These are phyloP conservation scores for Irpex sp. DNA, from an alignment of 1,284 basidiomycete genomes.

Conservation along the genomic window DNA sequence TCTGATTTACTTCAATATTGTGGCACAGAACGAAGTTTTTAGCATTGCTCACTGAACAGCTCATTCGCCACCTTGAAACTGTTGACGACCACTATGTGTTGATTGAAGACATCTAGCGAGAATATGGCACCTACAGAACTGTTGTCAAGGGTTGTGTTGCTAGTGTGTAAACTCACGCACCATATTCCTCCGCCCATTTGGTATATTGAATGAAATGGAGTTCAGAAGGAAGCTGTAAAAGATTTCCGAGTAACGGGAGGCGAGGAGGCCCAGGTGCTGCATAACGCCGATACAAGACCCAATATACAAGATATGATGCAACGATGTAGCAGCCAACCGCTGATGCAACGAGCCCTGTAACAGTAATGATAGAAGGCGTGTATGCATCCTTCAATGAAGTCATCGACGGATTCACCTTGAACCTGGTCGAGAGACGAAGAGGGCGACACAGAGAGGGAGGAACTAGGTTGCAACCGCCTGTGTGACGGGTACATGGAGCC, in stretches of 20 bases:
- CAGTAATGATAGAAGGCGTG: neutral
- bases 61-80: neutral
- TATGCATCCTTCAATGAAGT: too few relatives aligned
- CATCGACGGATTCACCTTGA: too few relatives aligned
- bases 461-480: too few relatives aligned
- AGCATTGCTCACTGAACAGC: neutral
- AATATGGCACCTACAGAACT: neutral
- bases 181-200: constrained; percentile 7
- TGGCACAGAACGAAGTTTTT: neutral
- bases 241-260: neutral
- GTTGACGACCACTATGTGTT: neutral
- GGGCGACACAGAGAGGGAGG: too few relatives aligned
- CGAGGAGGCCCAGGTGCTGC: neutral
- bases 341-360: neutral
- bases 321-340: neutral
- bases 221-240: neutral
- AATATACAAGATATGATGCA: neutral
- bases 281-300: neutral
- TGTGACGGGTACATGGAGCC: too few relatives aligned
- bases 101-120: neutral
- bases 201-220: neutral
- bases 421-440: too few relatives aligned
- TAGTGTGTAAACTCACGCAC: constrained; percentile 24
- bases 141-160: too few relatives aligned
- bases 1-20: neutral